Evolutionary conservation across 2,329 filamentous ascomycete species (phyloP).

Genomic region (Xylaria sp.): DNA sequence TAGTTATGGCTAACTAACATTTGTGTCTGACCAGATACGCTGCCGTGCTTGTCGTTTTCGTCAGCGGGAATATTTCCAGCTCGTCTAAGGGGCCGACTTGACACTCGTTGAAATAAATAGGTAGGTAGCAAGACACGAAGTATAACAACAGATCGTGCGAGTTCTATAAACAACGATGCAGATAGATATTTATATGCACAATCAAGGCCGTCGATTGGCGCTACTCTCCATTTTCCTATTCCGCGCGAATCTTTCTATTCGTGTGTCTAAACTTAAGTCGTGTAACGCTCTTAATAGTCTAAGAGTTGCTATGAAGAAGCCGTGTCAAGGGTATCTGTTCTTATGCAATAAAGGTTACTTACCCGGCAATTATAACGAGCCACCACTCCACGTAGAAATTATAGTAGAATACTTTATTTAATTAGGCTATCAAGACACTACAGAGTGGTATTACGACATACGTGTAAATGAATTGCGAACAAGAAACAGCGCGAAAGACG

Average conservation of each 20-base stretch:
- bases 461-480: not conserved
- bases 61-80: slow-evolving; percentile 22
- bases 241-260: too few relatives aligned
- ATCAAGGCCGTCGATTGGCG: too few relatives aligned
- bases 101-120: not conserved
- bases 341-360: too few relatives aligned
- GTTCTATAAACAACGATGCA: too few relatives aligned
- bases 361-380: too few relatives aligned
- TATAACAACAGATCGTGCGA: not conserved
- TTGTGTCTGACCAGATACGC: slow-evolving; percentile 12
- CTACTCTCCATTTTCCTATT: too few relatives aligned
- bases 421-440: not conserved
- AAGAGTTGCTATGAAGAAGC: too few relatives aligned
- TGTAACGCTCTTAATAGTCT: too few relatives aligned
- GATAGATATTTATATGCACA: too few relatives aligned
- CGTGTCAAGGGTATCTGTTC: too few relatives aligned
- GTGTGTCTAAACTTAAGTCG: too few relatives aligned
- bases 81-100: slow-evolving; percentile 3
- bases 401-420: not conserved
- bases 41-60: slow-evolving; percentile 28
- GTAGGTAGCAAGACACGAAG: not conserved
- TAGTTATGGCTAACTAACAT: not conserved
- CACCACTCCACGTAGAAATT: not conserved
- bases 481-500: not conserved
- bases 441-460: slow-evolving; percentile 25